Evolutionary conservation across 2,329 filamentous ascomycete genomes (phyloP), one percentile per base, ranked within the genome.

Genomic region (Periglandula ipomoeae): DNA sequence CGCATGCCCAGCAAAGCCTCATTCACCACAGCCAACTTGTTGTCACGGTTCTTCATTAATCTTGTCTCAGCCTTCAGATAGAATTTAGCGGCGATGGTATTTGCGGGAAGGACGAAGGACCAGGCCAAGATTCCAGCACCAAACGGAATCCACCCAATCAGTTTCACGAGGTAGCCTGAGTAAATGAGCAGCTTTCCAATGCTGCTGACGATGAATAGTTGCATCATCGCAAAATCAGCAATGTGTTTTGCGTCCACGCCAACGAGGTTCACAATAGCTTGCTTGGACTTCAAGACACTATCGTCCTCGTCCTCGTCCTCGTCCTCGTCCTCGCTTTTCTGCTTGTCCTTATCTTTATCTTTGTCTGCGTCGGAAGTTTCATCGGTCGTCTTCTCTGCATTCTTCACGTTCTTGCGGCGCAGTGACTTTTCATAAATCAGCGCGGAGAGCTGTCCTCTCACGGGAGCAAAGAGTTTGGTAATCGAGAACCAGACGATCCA

Each of bases 1-100:
- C 86, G 79, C 54, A 91, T 90, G 7, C 87, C 87, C 56, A 86
- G 78, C 1, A 93, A 68, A 0, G 84, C 85, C 63, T 93, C 87
- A 1, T 85, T 86, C 26, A 93, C 76, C 13, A 89, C 76, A 0
- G 77, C 82, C 66, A 89, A 75, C 65, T 90, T 91, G 48, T 80
- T 73, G 61, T 91, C 87, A 40, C 87, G 74, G 24, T 82, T 73
- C 60, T 85, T 86, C 85, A 90, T 90, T 44, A 91, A 64, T 44
- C 73, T 69, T 48, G 85, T 82, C 58, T 89, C 83, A 4, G 81
- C 76, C 20, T 68, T 70, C 1, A 82, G 70, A 58, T 88, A 87
- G 19, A 71, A 70, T 59, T 76, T 85, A 32, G 84, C 79, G 50
- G 80, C 79, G 54, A 75, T 79, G 23, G 83, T 74, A 56, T 89